phyloP scores from a whole-genome alignment of 371 early-diverging fungal genomes.

The Lichtheimia hyalospora region DNA sequence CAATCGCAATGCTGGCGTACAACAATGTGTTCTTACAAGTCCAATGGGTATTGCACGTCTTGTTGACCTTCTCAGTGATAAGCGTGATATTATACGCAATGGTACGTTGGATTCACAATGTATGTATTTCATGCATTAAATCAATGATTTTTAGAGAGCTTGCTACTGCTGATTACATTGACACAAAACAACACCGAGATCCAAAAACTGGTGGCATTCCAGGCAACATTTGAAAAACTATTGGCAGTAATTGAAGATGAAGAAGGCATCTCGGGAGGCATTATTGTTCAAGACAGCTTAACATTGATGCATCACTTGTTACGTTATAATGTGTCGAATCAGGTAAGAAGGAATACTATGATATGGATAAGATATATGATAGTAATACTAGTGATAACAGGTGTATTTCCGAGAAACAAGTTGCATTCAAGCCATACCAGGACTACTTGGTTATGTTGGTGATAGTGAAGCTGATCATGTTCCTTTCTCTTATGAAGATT shows the following conservation, averaged over 20 bases:
- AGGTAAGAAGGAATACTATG: too few relatives aligned
- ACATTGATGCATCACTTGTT: conserved; percentile 89
- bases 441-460: conserved; percentile 63
- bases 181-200: conserved; percentile 92
- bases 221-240: conserved; percentile 92
- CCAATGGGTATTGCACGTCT: conserved; percentile 91
- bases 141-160: conserved; percentile 66
- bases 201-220: conserved; percentile 97
- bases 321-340: conserved; percentile 93
- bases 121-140: not conserved
- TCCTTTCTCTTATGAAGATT: conserved; percentile 50
- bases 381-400: conserved; percentile 29
- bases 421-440: conserved; percentile 85
- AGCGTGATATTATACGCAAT: conserved; percentile 93
- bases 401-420: conserved; percentile 95
- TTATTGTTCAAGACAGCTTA: conserved; percentile 95
- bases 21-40: conserved; percentile 83
- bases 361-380: not conserved
- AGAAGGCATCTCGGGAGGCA: conserved; percentile 90
- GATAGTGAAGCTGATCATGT: conserved; percentile 61
- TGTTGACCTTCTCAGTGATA: conserved; percentile 90
- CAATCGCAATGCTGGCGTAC: conserved; percentile 70
- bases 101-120: conserved; percentile 44
- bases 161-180: conserved; percentile 84
- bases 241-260: conserved; percentile 87